Evolutionary conservation across 805 yeast genomes (phyloP).

Genomic region (Maudiozyma serrabonitensis): DNA sequence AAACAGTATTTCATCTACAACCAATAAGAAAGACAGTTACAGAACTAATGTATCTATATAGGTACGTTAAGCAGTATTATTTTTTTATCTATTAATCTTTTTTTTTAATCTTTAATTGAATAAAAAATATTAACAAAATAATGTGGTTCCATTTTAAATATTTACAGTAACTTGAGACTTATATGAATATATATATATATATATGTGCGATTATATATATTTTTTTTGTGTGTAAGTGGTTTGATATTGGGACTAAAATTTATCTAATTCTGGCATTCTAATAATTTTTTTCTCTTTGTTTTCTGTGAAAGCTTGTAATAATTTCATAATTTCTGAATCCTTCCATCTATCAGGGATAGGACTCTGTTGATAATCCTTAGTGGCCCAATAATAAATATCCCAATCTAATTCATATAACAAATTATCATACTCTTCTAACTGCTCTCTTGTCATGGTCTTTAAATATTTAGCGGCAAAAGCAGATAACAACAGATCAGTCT

Average conservation of each 20-base stretch:
- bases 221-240: too few relatives aligned
- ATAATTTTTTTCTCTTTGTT: conserved; percentile 63
- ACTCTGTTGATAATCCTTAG: conserved; percentile 67
- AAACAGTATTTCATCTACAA: not conserved
- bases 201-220: too few relatives aligned
- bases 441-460: conserved; percentile 44
- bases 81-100: too few relatives aligned
- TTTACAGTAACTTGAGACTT: too few relatives aligned
- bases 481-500: conserved; percentile 77
- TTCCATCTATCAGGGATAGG: conserved; percentile 87
- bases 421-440: conserved; percentile 76
- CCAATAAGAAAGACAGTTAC: too few relatives aligned
- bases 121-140: too few relatives aligned
- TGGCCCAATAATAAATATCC: conserved; percentile 98
- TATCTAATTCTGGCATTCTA: conserved; percentile 71
- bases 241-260: conserved; percentile 8
- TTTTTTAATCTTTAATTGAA: too few relatives aligned
- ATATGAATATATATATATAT: too few relatives aligned
- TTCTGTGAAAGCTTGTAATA: conserved; percentile 64
- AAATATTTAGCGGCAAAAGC: conserved; percentile 76
- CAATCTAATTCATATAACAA: conserved; percentile 92
- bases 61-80: too few relatives aligned
- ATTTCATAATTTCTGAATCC: conserved; percentile 48
- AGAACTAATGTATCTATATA: too few relatives aligned
- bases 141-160: too few relatives aligned